Base-by-base conservation (phyloP, 768 basidiomycete species). In the Pluteus cervinus region DNA sequence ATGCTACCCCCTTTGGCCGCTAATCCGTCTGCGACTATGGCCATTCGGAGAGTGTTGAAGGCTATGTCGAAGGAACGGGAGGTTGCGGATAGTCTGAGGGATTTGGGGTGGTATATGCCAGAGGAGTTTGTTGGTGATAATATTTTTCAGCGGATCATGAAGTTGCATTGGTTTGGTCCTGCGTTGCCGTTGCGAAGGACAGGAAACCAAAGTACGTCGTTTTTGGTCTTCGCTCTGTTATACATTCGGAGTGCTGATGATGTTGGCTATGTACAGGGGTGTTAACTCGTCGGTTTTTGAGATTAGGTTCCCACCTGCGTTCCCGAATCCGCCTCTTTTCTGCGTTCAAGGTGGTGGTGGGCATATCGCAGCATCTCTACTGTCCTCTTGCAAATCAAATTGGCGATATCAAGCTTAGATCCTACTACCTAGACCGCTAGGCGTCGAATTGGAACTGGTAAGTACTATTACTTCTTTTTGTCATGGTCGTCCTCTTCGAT, bases 81-180 rank as follows among this genome's bases (percentile, higher is more conserved):
- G 7, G 50, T 46, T 14, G 61, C 63, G 8, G 50, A 48, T 28
- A 61, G 70, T 31, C 52, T 75, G 33, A 67, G 60, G 34, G 72
- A 77, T 40, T 60, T 85, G 1, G 85, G 83, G 8, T 86, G 83
- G 79, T 83, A 79, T 52, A 65, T 86, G 55, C 73, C 81, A 9
- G 72, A 69, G 12, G 76, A 79, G n/a, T 56, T 75, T 29, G 74
- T 81, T 15, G 73, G 71, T 6, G 76, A 83, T 50, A 83, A 83
- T 45, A 54, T 82, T n/a, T 81, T 78, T 55, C 79, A 79, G 49
- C 84, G 80, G 81, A 71, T 84, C 40, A 69, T 85, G 8, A 83
- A 85, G 55, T 56, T 84, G 59, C 81, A 82, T 54, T 81, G 78
- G 14, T 78, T 85, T 46, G 81, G 85, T 40, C 58, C 65, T 10